Evolutionary conservation across 768 basidiomycete species (phyloP), one percentile per base, ranked within the genome.

Genomic region (Amanita phalloides): DNA sequence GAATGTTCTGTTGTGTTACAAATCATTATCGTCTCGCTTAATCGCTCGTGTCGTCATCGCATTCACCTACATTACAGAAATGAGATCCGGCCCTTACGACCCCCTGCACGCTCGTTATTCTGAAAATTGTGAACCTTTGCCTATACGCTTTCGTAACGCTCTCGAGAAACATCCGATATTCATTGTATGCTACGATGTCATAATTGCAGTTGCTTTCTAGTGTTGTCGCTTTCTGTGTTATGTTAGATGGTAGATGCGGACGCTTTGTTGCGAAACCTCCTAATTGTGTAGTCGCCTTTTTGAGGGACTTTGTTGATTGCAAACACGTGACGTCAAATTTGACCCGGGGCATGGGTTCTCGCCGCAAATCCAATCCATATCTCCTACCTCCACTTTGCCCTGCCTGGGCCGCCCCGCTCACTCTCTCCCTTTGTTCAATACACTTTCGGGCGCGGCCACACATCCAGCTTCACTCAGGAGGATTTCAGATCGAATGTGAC

Each of bases 321-420:
- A 14, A 49, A 28, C 51, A 52, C 51, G 51, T 52, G 51, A 52
- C 51, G 11, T 35, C 28, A 50, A 43, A 41, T 21, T 43, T 50
- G 49, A 52, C 51, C 51, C 51, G 32, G 43, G 51, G 43, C 51
- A 43, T 51, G 26, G 4, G 32, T n/a, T 51, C 13, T 36, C 44
- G 14, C 21, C 23, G 21, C 32, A 28, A 25, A 52, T 43, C 28
- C 30, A n/a, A 26, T 30, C 43, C 43, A 43, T 28, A 35, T 23
- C 32, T 11, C 13, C 33, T 42, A 26, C 44, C 43, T 45, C 51
- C 43, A 36, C 43, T n/a, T 14, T 6, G 20, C 35, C 43, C 26
- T 35, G 39, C 41, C 11, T 38, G 20, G 49, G 28, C 21, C 41
- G 17, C 35, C 17, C 21, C 36, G 35, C 33, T n/a, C 46, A 13